Evolutionary conservation across 2,329 filamentous ascomycete species (phyloP).

Genomic region (Epichloe gansuensis): DNA sequence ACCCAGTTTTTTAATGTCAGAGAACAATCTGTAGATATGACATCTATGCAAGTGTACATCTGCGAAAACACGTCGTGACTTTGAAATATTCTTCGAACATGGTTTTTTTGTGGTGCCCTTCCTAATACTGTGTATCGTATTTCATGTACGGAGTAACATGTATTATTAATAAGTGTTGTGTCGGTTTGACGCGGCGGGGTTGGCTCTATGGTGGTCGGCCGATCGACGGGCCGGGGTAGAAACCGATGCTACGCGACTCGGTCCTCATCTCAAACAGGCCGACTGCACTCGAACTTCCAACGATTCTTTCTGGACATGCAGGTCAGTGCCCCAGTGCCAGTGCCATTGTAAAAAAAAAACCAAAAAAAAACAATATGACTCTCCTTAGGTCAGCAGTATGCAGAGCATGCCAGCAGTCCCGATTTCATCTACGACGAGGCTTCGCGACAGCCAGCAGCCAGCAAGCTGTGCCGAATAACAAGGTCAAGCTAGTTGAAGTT

Average conservation of each 20-base stretch:
- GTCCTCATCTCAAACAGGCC: not conserved
- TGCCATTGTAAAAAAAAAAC: not conserved
- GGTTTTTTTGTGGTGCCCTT: not conserved
- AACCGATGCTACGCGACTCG: conserved; percentile 20
- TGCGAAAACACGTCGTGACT: not conserved
- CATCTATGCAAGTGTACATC: not conserved
- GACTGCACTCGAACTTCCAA: not conserved
- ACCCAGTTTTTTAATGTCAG: conserved; percentile 24
- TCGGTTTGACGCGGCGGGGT: not conserved
- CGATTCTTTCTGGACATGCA: not conserved
- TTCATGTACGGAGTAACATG: not conserved
- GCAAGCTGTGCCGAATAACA: conserved; percentile 24
- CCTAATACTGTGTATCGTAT: not conserved
- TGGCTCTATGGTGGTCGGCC: conserved; percentile 2
- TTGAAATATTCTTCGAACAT: not conserved
- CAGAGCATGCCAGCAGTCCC: conserved; percentile 25
- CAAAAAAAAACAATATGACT: conserved; percentile 16
- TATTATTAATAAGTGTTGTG: not conserved
- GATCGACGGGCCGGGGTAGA: conserved; percentile 8
- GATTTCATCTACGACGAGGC: conserved; percentile 19
- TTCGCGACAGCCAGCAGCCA: conserved; percentile 27
- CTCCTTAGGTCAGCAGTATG: conserved; percentile 25
- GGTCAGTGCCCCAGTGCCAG: not conserved
- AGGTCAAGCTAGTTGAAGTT: conserved; percentile 63
- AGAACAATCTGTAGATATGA: conserved; percentile 18